Percentiles rank a stretch among this genome's conserved stretches.
Conservation (phyloP, 2,329 filamentous ascomycete species). For the Lachnellula subtilissima region DNA sequence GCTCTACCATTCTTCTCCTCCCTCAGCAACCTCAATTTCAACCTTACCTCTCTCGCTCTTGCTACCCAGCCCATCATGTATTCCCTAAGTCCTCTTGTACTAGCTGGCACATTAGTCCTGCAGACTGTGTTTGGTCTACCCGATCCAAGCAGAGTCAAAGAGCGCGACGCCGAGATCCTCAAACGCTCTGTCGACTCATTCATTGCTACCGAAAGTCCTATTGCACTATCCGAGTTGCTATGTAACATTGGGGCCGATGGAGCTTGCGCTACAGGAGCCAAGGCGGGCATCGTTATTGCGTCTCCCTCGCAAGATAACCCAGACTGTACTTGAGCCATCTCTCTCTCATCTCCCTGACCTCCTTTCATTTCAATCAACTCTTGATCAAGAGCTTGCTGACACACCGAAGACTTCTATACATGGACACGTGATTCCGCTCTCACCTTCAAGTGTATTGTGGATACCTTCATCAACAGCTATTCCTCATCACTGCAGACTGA, state of each 20-base stretch:
- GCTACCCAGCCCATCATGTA: conserved; percentile 42
- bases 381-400: not conserved
- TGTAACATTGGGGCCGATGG: conserved; percentile 57
- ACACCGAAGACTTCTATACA: conserved; percentile 62
- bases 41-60: conserved; percentile 12
- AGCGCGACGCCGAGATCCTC: conserved; percentile 35
- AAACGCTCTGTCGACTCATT: conserved; percentile 50
- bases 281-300: conserved; percentile 51
- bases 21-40: conserved; percentile 21
- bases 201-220: conserved; percentile 46
- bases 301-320: conserved; percentile 50
- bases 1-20: conserved; percentile 17
- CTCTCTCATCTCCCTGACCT: not conserved
- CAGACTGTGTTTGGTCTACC: conserved; percentile 48
- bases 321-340: conserved; percentile 42
- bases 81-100: conserved; percentile 44
- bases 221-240: conserved; percentile 48
- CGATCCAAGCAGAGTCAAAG: conserved; percentile 28
- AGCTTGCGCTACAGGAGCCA: conserved; percentile 43
- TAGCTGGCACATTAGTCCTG: conserved; percentile 47
- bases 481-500: conserved; percentile 40
- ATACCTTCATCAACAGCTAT: conserved; percentile 56
- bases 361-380: not conserved
- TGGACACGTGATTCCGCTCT: conserved; percentile 74
- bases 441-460: conserved; percentile 63